phyloP scores from a whole-genome alignment of 192 early-diverging fungal genomes.

The Podila verticillata region DNA sequence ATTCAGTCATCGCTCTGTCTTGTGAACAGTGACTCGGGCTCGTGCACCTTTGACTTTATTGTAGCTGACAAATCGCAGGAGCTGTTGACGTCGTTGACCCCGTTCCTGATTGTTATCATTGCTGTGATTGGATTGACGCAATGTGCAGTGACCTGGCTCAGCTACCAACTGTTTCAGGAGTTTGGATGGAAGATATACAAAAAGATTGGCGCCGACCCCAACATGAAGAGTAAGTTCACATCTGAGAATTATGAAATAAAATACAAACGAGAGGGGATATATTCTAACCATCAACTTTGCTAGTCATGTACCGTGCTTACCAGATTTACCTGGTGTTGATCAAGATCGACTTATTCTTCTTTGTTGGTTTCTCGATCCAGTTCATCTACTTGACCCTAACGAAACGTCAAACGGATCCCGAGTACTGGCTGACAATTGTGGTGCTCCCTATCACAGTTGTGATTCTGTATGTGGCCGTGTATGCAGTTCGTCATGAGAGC shows the following conservation, averaged over 20 bases:
- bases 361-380: conserved; percentile 81
- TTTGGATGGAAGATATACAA: conserved; percentile 72
- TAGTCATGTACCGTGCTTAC: conserved; percentile 73
- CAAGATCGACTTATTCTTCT: conserved; percentile 85
- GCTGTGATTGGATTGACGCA: conserved; percentile 34
- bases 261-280: too few relatives aligned
- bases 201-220: conserved; percentile 70
- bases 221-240: conserved; percentile 62
- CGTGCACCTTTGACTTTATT: conserved; percentile 1
- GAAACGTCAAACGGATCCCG: conserved; percentile 53
- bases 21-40: neutral
- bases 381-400: conserved; percentile 76
- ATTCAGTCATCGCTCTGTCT: conserved; percentile 36
- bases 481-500: conserved; percentile 75
- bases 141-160: conserved; percentile 36
- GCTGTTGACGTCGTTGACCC: neutral
- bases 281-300: too few relatives aligned
- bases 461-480: conserved; percentile 71
- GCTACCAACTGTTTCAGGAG: conserved; percentile 54
- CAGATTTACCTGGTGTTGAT: conserved; percentile 84
- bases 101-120: conserved; percentile 17
- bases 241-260: too few relatives aligned
- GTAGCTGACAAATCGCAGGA: neutral
- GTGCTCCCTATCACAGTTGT: conserved; percentile 69
- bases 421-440: conserved; percentile 62